These are phyloP conservation scores for Candida sanyaensis DNA, from an alignment of 1,139 yeast genomes.

Conservation along the genomic window DNA sequence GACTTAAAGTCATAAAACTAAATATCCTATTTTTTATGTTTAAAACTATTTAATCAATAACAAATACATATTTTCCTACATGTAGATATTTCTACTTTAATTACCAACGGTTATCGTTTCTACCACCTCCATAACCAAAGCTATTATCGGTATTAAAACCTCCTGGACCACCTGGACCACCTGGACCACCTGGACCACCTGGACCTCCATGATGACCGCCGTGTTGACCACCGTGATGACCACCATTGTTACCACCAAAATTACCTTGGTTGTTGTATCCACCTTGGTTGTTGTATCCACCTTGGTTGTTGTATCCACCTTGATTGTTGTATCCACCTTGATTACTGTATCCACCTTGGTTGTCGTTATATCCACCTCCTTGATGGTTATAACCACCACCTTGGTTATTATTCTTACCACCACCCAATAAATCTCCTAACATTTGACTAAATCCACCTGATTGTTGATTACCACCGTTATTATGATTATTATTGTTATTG, in stretches of 20 bases:
- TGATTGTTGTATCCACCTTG: slow-evolving; percentile 1
- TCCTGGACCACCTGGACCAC: background rate
- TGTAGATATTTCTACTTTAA: background rate
- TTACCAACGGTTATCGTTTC: slow-evolving; percentile 3
- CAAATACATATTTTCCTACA: too few relatives aligned
- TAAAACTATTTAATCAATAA: too few relatives aligned
- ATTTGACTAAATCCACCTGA: slow-evolving; percentile 2
- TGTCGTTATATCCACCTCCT: slow-evolving; percentile 2
- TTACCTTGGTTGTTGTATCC: background rate
- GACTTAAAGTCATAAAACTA: too few relatives aligned
- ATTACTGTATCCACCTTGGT: slow-evolving; percentile 2
- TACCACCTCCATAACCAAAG: slow-evolving; percentile 3
- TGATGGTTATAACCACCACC: slow-evolving; percentile 4
- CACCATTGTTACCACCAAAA: too few relatives aligned
- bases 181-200: too few relatives aligned
- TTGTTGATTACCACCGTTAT: slow-evolving; percentile 2
- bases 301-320: slow-evolving; percentile 5
- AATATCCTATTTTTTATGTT: too few relatives aligned
- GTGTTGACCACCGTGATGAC: too few relatives aligned
- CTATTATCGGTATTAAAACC: slow-evolving; percentile 4
- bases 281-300: background rate
- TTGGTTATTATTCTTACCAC: slow-evolving; percentile 6
- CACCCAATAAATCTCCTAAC: slow-evolving; percentile 4
- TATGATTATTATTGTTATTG: slow-evolving; percentile 2
- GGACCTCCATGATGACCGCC: too few relatives aligned